Evolutionary conservation across 371 early-diverging fungal genomes (phyloP).

Genomic region (Mucor lusitanicus): DNA sequence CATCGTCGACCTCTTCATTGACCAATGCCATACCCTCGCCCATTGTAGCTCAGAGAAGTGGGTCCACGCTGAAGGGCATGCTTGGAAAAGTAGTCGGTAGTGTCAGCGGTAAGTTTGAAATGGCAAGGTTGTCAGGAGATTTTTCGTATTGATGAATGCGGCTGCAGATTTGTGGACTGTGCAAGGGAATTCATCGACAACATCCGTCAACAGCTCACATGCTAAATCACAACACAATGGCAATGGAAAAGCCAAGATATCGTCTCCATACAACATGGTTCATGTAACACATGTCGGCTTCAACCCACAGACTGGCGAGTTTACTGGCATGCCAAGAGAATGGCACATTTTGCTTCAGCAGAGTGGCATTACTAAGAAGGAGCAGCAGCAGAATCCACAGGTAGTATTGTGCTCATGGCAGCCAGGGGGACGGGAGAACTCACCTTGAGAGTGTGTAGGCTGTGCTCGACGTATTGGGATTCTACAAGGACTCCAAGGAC

Average conservation of each 20-base stretch:
- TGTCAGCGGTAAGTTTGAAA: constrained; percentile 46
- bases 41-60: constrained; percentile 26
- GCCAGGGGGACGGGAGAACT: neutral
- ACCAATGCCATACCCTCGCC: neutral
- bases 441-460: constrained; percentile 40
- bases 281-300: constrained; percentile 95
- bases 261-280: constrained; percentile 91
- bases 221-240: neutral
- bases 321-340: constrained; percentile 91
- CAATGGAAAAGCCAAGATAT: constrained; percentile 70
- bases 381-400: constrained; percentile 93
- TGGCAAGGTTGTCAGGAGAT: neutral
- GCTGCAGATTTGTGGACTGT: constrained; percentile 26
- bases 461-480: constrained; percentile 91
- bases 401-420: constrained; percentile 27
- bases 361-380: constrained; percentile 93
- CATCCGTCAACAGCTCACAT: constrained; percentile 3
- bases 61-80: constrained; percentile 60
- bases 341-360: constrained; percentile 89
- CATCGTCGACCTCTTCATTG: neutral
- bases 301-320: constrained; percentile 87
- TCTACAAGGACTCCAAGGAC: constrained; percentile 78
- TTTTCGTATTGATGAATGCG: neutral
- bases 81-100: constrained; percentile 62
- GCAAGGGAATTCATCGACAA: constrained; percentile 7